Evolutionary conservation across 1,139 yeast species (phyloP).

Genomic region (Pichia sp.): DNA sequence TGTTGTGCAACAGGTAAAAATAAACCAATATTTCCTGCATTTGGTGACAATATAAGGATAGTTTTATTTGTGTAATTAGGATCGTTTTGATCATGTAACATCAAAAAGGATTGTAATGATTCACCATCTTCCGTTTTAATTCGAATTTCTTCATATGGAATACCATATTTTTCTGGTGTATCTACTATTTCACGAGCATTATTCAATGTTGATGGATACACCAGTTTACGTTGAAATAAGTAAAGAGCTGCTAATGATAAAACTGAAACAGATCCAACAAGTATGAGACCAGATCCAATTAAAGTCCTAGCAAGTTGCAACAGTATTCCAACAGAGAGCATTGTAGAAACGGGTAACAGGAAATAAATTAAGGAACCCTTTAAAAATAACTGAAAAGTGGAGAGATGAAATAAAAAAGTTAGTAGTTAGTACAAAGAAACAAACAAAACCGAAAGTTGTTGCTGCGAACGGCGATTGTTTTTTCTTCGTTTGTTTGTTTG

Average conservation of each 20-base stretch:
- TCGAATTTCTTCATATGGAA: constrained; percentile 61
- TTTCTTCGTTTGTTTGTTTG: no score
- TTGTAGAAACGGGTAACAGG: no score
- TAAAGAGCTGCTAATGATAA: constrained; percentile 53
- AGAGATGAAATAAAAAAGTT: not conserved
- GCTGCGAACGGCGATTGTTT: no score
- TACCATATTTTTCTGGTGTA: constrained; percentile 65
- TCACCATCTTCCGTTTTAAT: constrained; percentile 67
- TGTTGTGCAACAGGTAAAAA: constrained; percentile 76
- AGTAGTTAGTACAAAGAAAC: not conserved
- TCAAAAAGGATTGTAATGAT: constrained; percentile 42
- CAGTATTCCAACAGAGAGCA: no score
- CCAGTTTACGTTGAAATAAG: constrained; percentile 58
- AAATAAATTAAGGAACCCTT: no score
- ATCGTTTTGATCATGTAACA: constrained; percentile 40
- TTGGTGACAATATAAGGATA: constrained; percentile 75
- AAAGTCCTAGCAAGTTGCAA: no score
- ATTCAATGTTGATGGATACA: constrained; percentile 79
- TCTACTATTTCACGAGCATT: constrained; percentile 72
- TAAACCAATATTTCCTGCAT: constrained; percentile 96
- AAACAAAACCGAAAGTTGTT: no score
- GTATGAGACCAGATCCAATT: not conserved
- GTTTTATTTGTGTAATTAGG: constrained; percentile 55
- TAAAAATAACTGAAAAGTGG: no score
- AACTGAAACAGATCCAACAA: constrained; percentile 16